A percentile compares a stretch with the other conserved stretches of the same genome.
These are phyloP conservation scores for Fagopyrum tataricum DNA, from an alignment of 148 eudicot species.

Conservation along the genomic window DNA sequence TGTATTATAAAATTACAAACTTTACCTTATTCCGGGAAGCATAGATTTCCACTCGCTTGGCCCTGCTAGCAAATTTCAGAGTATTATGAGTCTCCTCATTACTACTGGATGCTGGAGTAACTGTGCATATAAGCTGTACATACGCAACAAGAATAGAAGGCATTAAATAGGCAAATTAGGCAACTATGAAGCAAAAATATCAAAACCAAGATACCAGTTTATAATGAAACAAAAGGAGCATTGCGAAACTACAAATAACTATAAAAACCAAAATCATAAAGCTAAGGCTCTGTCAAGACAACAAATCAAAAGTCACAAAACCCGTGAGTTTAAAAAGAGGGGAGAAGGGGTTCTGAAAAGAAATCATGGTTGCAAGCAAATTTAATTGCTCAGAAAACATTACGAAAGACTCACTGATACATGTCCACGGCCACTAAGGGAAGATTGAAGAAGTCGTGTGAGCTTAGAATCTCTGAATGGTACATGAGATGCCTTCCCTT, in stretches of 20 bases:
- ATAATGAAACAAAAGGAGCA: neutral
- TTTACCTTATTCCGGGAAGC: conserved; percentile 71
- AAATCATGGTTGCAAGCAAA: neutral
- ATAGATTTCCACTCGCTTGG: conserved; percentile 70
- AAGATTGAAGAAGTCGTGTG: conserved; percentile 70
- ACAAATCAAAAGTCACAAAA: neutral
- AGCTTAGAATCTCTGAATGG: conserved; percentile 81
- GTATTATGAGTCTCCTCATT: conserved; percentile 84
- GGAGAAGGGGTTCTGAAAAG: neutral
- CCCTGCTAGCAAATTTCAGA: conserved; percentile 67
- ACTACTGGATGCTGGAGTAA: conserved; percentile 77
- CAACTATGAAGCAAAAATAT: conserved; percentile 1
- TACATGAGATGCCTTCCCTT: conserved; percentile 64
- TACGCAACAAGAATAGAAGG: neutral
- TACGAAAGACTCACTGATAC: conserved; percentile 53
- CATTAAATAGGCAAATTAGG: neutral
- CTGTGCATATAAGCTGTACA: conserved; percentile 72
- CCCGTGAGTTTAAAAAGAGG: neutral
- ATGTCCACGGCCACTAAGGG: conserved; percentile 75
- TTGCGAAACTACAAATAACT: neutral
- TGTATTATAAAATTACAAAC: neutral
- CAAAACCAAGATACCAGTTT: neutral
- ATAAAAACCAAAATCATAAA: neutral
- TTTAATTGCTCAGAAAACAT: neutral
- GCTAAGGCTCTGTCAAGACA: neutral